Conservation (phyloP, 306 rosid genomes). For the Sophora flavescens region DNA sequence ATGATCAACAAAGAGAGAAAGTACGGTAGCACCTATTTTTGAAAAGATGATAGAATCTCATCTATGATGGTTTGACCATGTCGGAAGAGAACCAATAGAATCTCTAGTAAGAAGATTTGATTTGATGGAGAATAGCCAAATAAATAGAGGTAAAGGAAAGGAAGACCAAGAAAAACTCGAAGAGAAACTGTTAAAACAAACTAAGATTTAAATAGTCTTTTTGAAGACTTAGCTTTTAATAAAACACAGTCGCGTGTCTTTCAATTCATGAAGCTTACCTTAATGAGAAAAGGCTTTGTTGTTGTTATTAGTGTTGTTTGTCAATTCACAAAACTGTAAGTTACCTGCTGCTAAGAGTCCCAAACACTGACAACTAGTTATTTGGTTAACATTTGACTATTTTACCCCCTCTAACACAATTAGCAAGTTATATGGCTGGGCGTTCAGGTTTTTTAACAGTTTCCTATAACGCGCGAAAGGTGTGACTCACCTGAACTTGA, state of each 20-base stretch:
- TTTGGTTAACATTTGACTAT: background rate
- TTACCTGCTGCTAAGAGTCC: slow-evolving; percentile 14
- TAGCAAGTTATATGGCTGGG: slow-evolving; percentile 18
- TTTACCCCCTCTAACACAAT: background rate
- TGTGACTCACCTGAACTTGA: background rate
- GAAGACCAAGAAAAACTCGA: too few relatives aligned
- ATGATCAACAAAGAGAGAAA: too few relatives aligned
- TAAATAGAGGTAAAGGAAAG: too few relatives aligned
- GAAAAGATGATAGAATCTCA: too few relatives aligned
- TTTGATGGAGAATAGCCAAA: too few relatives aligned
- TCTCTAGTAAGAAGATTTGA: too few relatives aligned
- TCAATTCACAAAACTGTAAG: background rate
- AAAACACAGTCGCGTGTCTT: background rate
- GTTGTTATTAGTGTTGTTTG: background rate
- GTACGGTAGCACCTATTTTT: too few relatives aligned
- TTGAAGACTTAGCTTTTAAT: too few relatives aligned
- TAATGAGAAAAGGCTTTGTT: background rate
- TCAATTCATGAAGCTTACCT: background rate
- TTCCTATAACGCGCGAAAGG: background rate
- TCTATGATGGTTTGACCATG: too few relatives aligned
- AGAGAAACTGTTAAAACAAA: too few relatives aligned
- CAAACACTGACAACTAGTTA: background rate
- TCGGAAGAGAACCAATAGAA: too few relatives aligned
- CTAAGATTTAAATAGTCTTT: background rate
- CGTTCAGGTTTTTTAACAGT: background rate